Evolutionary conservation across 1,284 basidiomycete genomes (phyloP).

Genomic region (Gomphus bonarii): DNA sequence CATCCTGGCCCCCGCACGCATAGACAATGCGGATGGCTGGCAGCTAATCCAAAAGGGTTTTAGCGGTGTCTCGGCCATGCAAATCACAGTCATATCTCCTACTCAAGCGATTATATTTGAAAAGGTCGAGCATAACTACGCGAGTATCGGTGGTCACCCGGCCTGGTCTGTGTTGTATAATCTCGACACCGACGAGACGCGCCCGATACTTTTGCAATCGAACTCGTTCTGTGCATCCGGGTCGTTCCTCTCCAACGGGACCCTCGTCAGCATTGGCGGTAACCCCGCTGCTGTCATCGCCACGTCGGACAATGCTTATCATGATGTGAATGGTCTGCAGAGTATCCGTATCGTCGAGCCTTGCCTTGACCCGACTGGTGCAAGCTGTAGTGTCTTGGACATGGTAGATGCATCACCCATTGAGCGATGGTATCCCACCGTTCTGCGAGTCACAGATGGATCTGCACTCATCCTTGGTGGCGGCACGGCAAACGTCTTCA

Average conservation of each 20-base stretch:
- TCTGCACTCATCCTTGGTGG: slow-evolving; percentile 28
- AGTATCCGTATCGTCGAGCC: slow-evolving; percentile 31
- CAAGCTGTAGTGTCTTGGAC: not conserved
- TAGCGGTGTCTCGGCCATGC: slow-evolving; percentile 36
- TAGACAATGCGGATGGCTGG: slow-evolving; percentile 17
- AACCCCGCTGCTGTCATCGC: slow-evolving; percentile 17
- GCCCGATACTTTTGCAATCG: slow-evolving; percentile 50
- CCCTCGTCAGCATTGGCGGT: slow-evolving; percentile 49
- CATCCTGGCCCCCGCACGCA: not conserved
- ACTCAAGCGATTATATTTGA: slow-evolving; percentile 44
- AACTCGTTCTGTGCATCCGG: slow-evolving; percentile 70
- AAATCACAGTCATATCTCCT: slow-evolving; percentile 36
- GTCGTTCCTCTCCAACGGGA: slow-evolving; percentile 54
- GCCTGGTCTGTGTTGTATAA: slow-evolving; percentile 60
- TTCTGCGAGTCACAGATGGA: slow-evolving; percentile 33
- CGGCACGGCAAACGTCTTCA: not conserved
- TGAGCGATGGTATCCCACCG: slow-evolving; percentile 36
- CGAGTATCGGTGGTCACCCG: slow-evolving; percentile 46
- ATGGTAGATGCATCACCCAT: slow-evolving; percentile 29
- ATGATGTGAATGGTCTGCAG: slow-evolving; percentile 23
- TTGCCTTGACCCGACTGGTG: slow-evolving; percentile 24
- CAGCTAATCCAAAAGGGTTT: slow-evolving; percentile 28
- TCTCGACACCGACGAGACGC: slow-evolving; percentile 33
- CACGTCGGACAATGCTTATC: slow-evolving; percentile 5
- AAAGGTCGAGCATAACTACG: slow-evolving; percentile 57